Evolutionary conservation across 2,329 filamentous ascomycete species (phyloP), one percentile per base, ranked within the genome.

Genomic region (Claviceps fusiformis): DNA sequence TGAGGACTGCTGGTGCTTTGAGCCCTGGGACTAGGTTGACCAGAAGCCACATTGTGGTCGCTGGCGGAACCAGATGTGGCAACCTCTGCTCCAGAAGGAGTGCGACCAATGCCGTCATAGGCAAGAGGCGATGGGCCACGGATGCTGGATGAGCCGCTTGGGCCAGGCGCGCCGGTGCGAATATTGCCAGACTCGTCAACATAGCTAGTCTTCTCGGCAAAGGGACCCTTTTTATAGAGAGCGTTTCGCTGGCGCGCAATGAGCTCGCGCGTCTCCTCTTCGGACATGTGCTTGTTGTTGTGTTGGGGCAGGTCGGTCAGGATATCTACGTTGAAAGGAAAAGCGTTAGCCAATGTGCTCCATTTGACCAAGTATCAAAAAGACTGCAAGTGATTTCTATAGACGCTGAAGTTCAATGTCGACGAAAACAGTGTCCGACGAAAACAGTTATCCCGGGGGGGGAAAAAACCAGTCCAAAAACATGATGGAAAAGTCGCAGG

Each of bases 171-270:
- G 57, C 83, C 82, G 35, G 82, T 72, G 58, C 85, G 82, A 41
- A 81, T 73, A 24, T 75, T 74, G 59, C 80, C 79, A 35, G 79
- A 78, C 65, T 91, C 87, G 58, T 90, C 86, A 52, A 83, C 76
- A 64, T 86, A 85, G 60, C 75, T 77, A 59, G 75, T 77, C 61
- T 80, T 81, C 61, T 85, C 83, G 66, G 85, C 82, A 68, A 89
- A 86, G 53, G 79, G 69, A 11, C 77, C 77, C 67, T 88, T 89
- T 68, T 90, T 89, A 71, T 97, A 98, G 62, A 98, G 75, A 61
- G 92, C 91, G 71, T 86, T 91, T 72, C 95, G 90, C 74, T 97
- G 93, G 67, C 92, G 91, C 63, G 91, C 88, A 71, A 97, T 95
- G 70, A 97, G 79, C 64, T 97, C 92, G 64, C 92, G 89, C 64